Base-by-base conservation (phyloP, 495 filamentous ascomycete genomes). In the Podospora pseudopauciseta region DNA sequence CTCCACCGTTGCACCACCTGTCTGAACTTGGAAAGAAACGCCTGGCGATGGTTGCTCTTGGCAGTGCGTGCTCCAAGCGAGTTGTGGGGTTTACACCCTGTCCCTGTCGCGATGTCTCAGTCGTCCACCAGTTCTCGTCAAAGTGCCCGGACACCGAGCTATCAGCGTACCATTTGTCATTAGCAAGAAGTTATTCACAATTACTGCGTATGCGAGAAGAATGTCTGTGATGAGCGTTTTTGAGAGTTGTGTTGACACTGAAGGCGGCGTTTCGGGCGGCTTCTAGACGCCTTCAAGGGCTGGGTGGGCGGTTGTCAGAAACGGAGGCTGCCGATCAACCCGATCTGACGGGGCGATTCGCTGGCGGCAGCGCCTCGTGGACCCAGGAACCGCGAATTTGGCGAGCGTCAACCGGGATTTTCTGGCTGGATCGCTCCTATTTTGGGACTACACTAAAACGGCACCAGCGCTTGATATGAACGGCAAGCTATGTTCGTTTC, bases 21-120 rank as follows among this genome's bases (percentile, higher is more conserved):
- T 63, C 69, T 26, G 15, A 59, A 70, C 57, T n/a, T 6, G 65
- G 62, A 58, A 65, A 57, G 32, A 28, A 34, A 49, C 61, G 39
- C 65, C 62, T 67, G 68, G 30, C n/a, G 32, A 62, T 67, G 65
- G n/a, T 56, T 28, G 54, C 28, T 65, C 60, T 65, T 62, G 68
- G 61, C 13, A 20, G 34, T 65, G 60, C 27, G 54, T 28, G 53
- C 19, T 20, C 65, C 60, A 64, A 60, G 64, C 64, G 63, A 69
- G 44, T 59, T 20, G 16, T 58, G 55, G 55, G 55, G 55, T 26
- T 58, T 58, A 7, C 23, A 19, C 23, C 23, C 55, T 49, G 39
- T 49, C 39, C 39, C 39, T 49, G 39, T 49, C 39, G 3, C 13
- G 39, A 6, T 49, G 39, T 49, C 39, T 49, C 39, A 13, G 13